Conservation (phyloP, 163 green algal species). For the Trebouxiophyceae sp. region DNA sequence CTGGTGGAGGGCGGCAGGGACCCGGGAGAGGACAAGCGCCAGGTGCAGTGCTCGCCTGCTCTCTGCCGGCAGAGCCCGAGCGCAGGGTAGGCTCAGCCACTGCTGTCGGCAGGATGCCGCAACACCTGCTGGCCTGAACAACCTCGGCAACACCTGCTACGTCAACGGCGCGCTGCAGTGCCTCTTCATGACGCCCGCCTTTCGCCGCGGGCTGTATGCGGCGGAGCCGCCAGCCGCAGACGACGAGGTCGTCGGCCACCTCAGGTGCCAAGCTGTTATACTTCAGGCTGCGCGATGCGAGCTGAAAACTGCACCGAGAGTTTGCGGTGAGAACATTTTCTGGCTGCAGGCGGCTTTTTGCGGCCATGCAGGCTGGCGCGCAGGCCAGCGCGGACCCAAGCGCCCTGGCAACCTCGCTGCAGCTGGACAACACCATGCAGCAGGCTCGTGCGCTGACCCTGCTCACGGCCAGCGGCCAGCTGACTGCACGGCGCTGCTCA, state of each 20-base stretch:
- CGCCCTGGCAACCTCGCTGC: conserved; percentile 51
- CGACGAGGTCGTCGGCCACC: neutral
- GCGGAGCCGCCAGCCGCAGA: conserved; percentile 20
- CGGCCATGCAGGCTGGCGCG: conserved; percentile 48
- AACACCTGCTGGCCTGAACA: conserved; percentile 66
- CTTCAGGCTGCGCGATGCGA: too few relatives aligned
- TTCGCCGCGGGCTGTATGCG: conserved; percentile 54
- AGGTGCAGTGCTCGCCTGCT: conserved; percentile 15
- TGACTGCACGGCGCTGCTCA: too few relatives aligned
- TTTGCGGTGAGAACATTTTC: too few relatives aligned
- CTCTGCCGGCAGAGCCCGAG: conserved; percentile 1
- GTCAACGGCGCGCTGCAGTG: conserved; percentile 92
- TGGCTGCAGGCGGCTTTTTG: conserved; percentile 49
- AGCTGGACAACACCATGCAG: conserved; percentile 65
- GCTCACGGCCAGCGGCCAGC: too few relatives aligned
- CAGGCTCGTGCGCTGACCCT: too few relatives aligned
- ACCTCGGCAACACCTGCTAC: conserved; percentile 96
- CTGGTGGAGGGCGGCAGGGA: conserved; percentile 43
- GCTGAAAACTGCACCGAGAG: too few relatives aligned
- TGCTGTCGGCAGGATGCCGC: conserved; percentile 13
- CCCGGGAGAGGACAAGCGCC: conserved; percentile 24
- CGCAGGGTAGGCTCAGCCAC: conserved; percentile 2
- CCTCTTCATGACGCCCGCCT: conserved; percentile 61
- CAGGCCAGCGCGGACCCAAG: conserved; percentile 45
- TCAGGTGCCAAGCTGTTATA: too few relatives aligned